Base-by-base conservation (phyloP, 2,329 filamentous ascomycete species). In the Thelonectria rubi region DNA sequence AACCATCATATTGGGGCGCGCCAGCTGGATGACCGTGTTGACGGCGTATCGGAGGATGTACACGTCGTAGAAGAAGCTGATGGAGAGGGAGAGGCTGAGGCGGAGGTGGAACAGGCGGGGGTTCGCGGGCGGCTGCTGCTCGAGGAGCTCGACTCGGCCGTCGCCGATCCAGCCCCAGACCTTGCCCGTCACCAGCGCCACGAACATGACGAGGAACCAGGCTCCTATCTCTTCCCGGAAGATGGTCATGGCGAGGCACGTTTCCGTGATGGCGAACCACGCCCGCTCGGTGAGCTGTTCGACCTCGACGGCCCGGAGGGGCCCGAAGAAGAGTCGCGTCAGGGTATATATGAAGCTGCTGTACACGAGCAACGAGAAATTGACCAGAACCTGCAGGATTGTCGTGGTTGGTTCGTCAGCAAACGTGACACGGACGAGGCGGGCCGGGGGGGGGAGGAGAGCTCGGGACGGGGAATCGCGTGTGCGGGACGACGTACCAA, bases 121-220 rank as follows among this genome's bases (percentile, higher is more conserved):
- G 72, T 97, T 97, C 40, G 90, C 85, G 0, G 94, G 94, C 3
- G 94, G 94, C 77, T 98, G 94, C 77, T 99, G 95, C 79, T 99
- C 95, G 54, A 98, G 84, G 46, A 95, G 87, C 75, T 99, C 96
- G 56, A 99, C 93, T 55, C 96, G 87, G 21, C 94, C 94, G 75
- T 97, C 94, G 54, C 92, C 93, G 68, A 99, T 97, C 95, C 96
- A 99, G 57, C 93, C 92, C 94, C 96, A 99, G 49, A 99, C 91
- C 79, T 98, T 98, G 56, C 94, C 94, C 3, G 93, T 94, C 48
- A 99, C 86, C 40, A 99, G 84, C 24, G 90, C 89, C 15, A 96
- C 92, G 77, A 99, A 98, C 94, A 99, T 98, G 72, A 95, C 88
- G 61, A 99, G 82, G 73, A 98, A 97, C 89, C 93, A 96, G 43